Conservation (phyloP, 2,329 filamentous ascomycete genomes). For the Chaetomiaceae sp. region DNA sequence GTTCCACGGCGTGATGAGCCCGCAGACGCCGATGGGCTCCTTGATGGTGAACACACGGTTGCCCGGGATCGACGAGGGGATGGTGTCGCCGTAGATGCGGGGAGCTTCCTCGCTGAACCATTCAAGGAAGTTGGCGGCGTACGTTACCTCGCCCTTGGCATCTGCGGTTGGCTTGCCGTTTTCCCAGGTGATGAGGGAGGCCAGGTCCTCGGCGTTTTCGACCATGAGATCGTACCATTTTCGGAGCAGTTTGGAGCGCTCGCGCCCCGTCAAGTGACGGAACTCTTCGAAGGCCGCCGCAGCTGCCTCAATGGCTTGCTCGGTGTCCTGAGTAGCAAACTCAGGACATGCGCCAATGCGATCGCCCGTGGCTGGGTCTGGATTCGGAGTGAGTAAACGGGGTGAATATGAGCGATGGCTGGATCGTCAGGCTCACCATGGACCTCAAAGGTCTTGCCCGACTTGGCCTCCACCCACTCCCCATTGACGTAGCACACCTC, state of each 20-base stretch:
- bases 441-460: conserved; percentile 88
- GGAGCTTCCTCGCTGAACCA: conserved; percentile 80
- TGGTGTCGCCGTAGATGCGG: conserved; percentile 66
- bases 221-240: conserved; percentile 78
- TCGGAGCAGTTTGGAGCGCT: conserved; percentile 66
- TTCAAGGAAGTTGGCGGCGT: conserved; percentile 70
- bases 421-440: conserved; percentile 42
- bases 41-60: conserved; percentile 74
- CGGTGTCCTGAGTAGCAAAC: conserved; percentile 70
- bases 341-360: conserved; percentile 81
- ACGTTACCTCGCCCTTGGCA: conserved; percentile 64
- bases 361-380: conserved; percentile 77
- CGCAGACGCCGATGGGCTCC: conserved; percentile 79
- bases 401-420: not conserved
- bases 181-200: conserved; percentile 80
- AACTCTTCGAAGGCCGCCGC: conserved; percentile 67
- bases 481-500: conserved; percentile 83
- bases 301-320: conserved; percentile 78
- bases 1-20: conserved; percentile 84
- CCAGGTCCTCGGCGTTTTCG: conserved; percentile 73
- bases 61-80: conserved; percentile 60
- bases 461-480: conserved; percentile 80
- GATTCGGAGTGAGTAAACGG: conserved; percentile 4
- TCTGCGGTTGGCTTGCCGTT: conserved; percentile 80
- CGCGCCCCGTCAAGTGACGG: conserved; percentile 63